A percentile compares a stretch with the other conserved stretches of the same genome.
phyloP scores from a whole-genome alignment of 139 green algal species.

The Picochlorum costavermella region DNA sequence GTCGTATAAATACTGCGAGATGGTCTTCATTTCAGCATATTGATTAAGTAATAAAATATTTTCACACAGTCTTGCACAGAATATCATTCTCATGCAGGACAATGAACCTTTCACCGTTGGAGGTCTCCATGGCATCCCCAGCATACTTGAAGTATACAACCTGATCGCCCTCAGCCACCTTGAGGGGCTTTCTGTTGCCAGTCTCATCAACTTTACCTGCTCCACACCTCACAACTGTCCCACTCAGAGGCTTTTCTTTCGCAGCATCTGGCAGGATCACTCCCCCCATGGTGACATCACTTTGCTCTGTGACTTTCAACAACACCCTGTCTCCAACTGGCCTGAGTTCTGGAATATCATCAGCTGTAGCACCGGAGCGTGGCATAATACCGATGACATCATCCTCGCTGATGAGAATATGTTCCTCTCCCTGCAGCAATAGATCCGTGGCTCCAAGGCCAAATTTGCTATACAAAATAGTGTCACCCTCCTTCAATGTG shows the following conservation, averaged over 20 bases:
- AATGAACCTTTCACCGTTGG: conserved; percentile 67
- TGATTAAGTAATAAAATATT: not conserved
- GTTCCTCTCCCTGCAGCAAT: conserved; percentile 54
- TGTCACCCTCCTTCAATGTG: conserved; percentile 48
- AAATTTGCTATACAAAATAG: conserved; percentile 93
- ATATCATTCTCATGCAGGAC: conserved; percentile 83
- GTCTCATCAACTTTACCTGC: conserved; percentile 63
- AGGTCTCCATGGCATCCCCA: conserved; percentile 84
- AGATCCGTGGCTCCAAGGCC: conserved; percentile 86
- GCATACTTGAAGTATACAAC: conserved; percentile 92
- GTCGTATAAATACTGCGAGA: no score
- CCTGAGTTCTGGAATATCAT: conserved; percentile 79
- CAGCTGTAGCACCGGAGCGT: conserved; percentile 50
- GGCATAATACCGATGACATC: conserved; percentile 87
- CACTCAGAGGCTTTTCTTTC: conserved; percentile 74
- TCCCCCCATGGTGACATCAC: conserved; percentile 75
- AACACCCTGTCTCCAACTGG: conserved; percentile 81
- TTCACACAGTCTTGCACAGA: conserved; percentile 56
- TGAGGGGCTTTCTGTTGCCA: conserved; percentile 46
- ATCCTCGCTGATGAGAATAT: conserved; percentile 80
- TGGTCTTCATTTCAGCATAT: not conserved
- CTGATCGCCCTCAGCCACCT: conserved; percentile 41
- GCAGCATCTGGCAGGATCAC: conserved; percentile 80
- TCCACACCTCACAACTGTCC: conserved; percentile 47
- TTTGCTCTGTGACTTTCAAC: conserved; percentile 69